A percentile compares a stretch with the other conserved stretches of the same genome.
These are phyloP conservation scores for Colletotrichum sp. DNA, from an alignment of 2,329 filamentous ascomycete genomes.

Conservation along the genomic window DNA sequence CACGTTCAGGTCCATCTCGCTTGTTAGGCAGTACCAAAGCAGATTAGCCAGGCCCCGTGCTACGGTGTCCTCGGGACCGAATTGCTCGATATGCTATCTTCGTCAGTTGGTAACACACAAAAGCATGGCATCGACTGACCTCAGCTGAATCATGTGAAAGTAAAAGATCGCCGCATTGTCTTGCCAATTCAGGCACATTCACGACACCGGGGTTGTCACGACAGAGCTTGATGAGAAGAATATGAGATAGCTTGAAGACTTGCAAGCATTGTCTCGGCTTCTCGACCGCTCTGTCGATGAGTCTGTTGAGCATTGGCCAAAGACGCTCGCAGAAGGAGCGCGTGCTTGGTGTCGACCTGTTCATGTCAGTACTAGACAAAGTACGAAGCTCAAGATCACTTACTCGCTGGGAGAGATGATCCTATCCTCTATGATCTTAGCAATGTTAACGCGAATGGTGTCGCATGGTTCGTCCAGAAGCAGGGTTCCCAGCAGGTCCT, in stretches of 20 bases:
- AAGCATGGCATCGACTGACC: constrained; percentile 26
- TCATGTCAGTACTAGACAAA: constrained; percentile 2
- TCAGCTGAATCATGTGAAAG: constrained; percentile 46
- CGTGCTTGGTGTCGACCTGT: constrained; percentile 32
- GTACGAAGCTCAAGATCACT: constrained; percentile 17
- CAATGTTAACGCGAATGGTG: constrained; percentile 39
- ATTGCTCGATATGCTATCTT: constrained; percentile 29
- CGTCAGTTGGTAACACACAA: neutral
- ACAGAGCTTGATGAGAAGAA: constrained; percentile 42
- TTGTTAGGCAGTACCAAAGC: constrained; percentile 31
- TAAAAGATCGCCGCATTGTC: constrained; percentile 36
- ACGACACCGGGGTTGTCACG: constrained; percentile 16
- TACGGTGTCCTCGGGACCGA: constrained; percentile 33
- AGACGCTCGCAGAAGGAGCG: constrained; percentile 49
- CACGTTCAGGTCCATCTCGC: neutral
- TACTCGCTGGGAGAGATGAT: constrained; percentile 19
- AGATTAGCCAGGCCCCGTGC: constrained; percentile 40
- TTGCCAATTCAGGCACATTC: constrained; percentile 26
- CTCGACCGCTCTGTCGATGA: constrained; percentile 39
- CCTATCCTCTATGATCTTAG: constrained; percentile 36
- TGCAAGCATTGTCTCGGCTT: constrained; percentile 46
- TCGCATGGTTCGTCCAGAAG: constrained; percentile 41
- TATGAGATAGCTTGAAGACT: constrained; percentile 46
- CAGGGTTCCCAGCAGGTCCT: constrained; percentile 35
- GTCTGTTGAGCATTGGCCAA: constrained; percentile 48